Evolutionary conservation across 2,329 filamentous ascomycete species (phyloP), one percentile per base, ranked within the genome.

Genomic region (Neonectria coccinea): DNA sequence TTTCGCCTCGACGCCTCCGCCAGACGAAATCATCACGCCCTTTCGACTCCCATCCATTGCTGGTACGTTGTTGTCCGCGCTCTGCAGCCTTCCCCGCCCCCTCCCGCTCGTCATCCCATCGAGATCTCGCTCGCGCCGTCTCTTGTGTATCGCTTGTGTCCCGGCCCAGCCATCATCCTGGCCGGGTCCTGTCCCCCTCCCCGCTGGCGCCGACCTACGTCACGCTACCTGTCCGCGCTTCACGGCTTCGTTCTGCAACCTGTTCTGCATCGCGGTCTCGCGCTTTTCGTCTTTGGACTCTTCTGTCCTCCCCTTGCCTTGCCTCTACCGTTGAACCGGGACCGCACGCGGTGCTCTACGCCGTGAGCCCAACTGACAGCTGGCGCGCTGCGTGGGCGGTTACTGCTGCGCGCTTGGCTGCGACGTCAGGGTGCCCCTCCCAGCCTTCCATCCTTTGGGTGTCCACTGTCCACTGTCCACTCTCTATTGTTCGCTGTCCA

Each of bases 191-290:
- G 45, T 64, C 57, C 57, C 56, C 44, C 59, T 61, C 62, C 68
- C 65, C 62, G 67, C 62, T 57, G 67, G 52, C 58, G 55, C 62
- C 63, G 68, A 70, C 70, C 62, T 72, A 73, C 70, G 70, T 72
- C 70, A 73, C 70, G 69, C 58, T 71, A 58, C 59, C 52, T 53
- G 11, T 6, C 52, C 47, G 2, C 6, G 47, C 53, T 51, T 36
- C 51, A 52, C 57, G 54, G 50, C 66, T 12, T 50, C 68, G 54
- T 60, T 60, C 64, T 71, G 64, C 63, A 67, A 67, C 59, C 58
- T 42, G 20, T 56, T 22, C 57, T 69, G 64, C 45, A 53, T 56
- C 51, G 39, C 54, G 42, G 20, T 66, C 45, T 59, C 51, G 36
- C 48, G 51, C 33, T 45, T 29, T 27, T 56, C 53, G 50, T n/a